Conservation (phyloP, 2,329 filamentous ascomycete species). For the Trichoderma semiorbis region DNA sequence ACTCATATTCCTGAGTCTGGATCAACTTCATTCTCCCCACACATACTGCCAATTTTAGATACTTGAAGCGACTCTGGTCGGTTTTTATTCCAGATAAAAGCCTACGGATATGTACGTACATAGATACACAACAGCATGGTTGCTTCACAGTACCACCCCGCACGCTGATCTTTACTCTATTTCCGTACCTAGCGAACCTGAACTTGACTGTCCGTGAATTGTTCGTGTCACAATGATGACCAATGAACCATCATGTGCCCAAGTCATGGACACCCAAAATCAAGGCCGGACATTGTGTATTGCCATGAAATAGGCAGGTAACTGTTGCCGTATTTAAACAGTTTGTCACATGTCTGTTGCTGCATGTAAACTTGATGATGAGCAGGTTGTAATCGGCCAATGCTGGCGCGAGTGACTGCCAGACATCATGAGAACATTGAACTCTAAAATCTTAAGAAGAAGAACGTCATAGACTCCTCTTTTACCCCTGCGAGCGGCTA, state of each 20-base stretch:
- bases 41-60: not conserved
- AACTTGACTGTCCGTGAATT: not conserved
- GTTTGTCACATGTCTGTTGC: not conserved
- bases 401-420: not conserved
- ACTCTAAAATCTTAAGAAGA: not conserved
- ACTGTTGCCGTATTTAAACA: not conserved
- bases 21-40: not conserved
- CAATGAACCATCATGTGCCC: slow-evolving; percentile 11
- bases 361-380: not conserved
- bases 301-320: not conserved
- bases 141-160: not conserved
- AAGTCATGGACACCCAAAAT: not conserved
- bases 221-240: not conserved
- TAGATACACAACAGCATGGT: not conserved
- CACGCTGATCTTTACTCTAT: slow-evolving; percentile 4
- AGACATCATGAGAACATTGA: not conserved
- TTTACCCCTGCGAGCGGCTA: not conserved
- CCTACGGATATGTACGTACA: too few species aligned
- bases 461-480: slow-evolving; percentile 1
- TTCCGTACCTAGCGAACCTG: not conserved
- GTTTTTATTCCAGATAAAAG: not conserved
- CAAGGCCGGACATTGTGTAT: not conserved
- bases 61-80: not conserved
- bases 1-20: not conserved
- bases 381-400: not conserved